Base-by-base conservation (phyloP, 2,329 filamentous ascomycete genomes). In the Colletotrichum sp. region DNA sequence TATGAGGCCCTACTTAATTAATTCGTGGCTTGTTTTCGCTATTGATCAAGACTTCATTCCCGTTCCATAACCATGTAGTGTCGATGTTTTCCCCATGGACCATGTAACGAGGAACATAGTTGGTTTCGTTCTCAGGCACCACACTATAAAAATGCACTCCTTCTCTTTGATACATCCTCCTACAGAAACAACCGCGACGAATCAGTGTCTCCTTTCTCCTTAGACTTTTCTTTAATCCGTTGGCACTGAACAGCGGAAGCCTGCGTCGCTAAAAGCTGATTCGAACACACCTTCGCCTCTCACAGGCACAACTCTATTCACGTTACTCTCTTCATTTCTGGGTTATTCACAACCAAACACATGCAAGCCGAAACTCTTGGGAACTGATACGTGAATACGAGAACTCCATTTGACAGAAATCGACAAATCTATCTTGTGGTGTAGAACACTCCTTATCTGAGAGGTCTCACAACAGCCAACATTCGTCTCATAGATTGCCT, bases 141-240 rank as follows among this genome's bases (percentile, higher is more conserved):
- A 3, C n/a, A 13, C 9, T 52, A 52, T 52, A 21, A 52, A 48
- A 21, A 2, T 52, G 43, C 10, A 7, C 0, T 3, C n/a, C 6
- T 13, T 13, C 12, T 52, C 3, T 52, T 13, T 3, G 10, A 1
- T 0, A 3, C 4, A 52, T 13, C 4, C 43, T 52, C 0, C 0
- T 52, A 2, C n/a, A 13, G n/a, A 5, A 52, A 7, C n/a, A 52
- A 48, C 39, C 18, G 18, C 39, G 10, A n/a, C 18, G 3, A 48
- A 48, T n/a, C 5, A 1, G 1, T 5, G 1, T 43, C 16, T 43
- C 12, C 4, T n/a, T 39, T 16, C 4, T 16, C 15, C 15, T 39
- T 26, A 6, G 18, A n/a, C n/a, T 12, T 48, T 7, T 13, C 43
- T 48, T 3, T 21, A 0, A 13, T 52, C n/a, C 2, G 0, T 21